phyloP scores from a whole-genome alignment of 768 basidiomycete species.

The Trametes maxima region DNA sequence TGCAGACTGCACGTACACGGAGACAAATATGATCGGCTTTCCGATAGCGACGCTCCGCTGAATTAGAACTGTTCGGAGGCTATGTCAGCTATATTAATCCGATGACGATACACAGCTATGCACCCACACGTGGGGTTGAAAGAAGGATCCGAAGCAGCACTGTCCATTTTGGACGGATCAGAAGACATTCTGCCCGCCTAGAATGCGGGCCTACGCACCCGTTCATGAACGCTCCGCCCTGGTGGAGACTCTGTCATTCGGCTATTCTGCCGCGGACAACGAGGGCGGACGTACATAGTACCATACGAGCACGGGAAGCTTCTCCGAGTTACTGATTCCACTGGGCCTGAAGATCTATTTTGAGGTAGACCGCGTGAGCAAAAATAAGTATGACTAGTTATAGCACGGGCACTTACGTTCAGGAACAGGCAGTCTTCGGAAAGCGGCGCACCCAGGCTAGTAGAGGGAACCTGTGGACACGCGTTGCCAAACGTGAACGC shows the following conservation, averaged over 20 bases:
- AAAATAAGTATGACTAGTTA: neutral
- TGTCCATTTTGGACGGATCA: constrained; percentile 22
- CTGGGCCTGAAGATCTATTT: constrained; percentile 32
- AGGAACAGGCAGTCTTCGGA: constrained; percentile 57
- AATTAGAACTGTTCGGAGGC: constrained; percentile 43
- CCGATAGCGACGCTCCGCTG: constrained; percentile 46
- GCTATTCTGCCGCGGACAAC: neutral
- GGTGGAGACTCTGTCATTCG: neutral
- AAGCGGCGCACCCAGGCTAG: constrained; percentile 45
- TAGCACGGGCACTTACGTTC: constrained; percentile 40
- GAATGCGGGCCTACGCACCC: constrained; percentile 36
- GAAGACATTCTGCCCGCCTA: neutral
- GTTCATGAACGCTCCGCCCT: constrained; percentile 54
- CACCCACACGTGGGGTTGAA: constrained; percentile 51
- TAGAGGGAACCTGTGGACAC: constrained; percentile 50
- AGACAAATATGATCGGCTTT: constrained; percentile 61
- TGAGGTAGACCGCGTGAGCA: neutral
- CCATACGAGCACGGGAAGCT: constrained; percentile 36
- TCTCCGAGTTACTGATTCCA: constrained; percentile 20
- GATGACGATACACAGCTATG: neutral
- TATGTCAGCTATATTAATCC: neutral
- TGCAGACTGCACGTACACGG: constrained; percentile 17
- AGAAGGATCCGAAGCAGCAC: constrained; percentile 45
- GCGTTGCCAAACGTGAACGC: constrained; percentile 57
- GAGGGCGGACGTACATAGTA: constrained; percentile 31